Conservation (phyloP, 768 basidiomycete genomes). For the Clathrus columnatus region DNA sequence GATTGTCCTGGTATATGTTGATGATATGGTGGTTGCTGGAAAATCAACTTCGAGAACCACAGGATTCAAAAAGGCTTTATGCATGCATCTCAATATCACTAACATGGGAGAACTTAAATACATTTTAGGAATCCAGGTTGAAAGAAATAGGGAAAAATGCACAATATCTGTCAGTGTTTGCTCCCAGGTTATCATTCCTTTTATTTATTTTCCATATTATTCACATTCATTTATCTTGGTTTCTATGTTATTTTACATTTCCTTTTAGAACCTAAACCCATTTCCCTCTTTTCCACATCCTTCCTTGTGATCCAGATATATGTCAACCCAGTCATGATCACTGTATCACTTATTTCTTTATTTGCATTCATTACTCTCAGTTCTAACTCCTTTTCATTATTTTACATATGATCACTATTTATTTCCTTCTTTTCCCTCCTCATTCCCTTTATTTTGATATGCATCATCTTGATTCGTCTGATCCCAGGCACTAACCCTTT, state of each 20-base stretch:
- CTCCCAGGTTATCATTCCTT: neutral
- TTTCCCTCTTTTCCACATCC: neutral
- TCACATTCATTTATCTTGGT: too few relatives aligned
- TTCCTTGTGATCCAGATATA: slow-evolving; percentile 33
- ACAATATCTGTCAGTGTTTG: neutral
- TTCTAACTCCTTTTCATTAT: too few relatives aligned
- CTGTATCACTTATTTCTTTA: too few relatives aligned
- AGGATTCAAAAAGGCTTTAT: slow-evolving; percentile 5
- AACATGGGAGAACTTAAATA: slow-evolving; percentile 11
- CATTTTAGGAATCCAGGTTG: slow-evolving; percentile 8
- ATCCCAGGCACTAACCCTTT: too few relatives aligned
- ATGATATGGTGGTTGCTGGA: slow-evolving; percentile 9
- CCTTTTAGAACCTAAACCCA: too few relatives aligned
- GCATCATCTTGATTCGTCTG: too few relatives aligned
- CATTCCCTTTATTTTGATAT: too few relatives aligned
- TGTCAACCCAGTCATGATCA: slow-evolving; percentile 32
- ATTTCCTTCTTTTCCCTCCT: too few relatives aligned
- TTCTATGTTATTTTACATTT: too few relatives aligned
- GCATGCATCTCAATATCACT: slow-evolving; percentile 10
- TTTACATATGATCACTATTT: too few relatives aligned
- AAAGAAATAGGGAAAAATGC: slow-evolving; percentile 2
- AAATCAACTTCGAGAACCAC: neutral
- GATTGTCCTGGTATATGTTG: slow-evolving; percentile 9
- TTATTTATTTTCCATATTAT: neutral
- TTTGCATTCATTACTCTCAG: too few relatives aligned